Percentiles rank a stretch among this genome's conserved stretches.
These are phyloP conservation scores for Trichoderma asperellum DNA, from an alignment of 2,329 filamentous ascomycete genomes.

Conservation along the genomic window DNA sequence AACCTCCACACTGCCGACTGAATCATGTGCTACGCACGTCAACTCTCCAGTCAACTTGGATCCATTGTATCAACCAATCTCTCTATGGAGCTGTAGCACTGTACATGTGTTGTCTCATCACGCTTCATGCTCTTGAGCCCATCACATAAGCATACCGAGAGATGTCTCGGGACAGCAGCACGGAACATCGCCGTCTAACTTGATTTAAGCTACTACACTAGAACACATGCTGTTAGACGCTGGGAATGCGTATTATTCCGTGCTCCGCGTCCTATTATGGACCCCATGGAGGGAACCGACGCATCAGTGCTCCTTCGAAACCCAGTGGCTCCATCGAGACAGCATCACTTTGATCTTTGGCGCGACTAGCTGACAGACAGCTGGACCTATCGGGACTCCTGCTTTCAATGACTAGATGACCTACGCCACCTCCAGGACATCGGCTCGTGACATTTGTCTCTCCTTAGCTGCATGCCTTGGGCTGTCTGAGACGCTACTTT, in stretches of 20 bases:
- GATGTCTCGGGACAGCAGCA: neutral
- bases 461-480: constrained; percentile 10
- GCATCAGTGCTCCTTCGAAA: neutral
- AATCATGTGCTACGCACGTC: neutral
- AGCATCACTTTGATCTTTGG: neutral
- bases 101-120: neutral
- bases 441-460: neutral
- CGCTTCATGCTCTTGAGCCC: neutral
- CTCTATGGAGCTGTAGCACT: neutral
- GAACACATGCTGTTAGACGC: constrained; percentile 7
- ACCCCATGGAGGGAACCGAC: neutral
- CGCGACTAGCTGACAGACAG: constrained; percentile 1
- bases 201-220: constrained; percentile 27
- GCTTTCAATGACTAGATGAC: neutral
- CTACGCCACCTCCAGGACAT: neutral
- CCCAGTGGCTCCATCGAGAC: neutral
- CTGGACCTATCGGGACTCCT: neutral
- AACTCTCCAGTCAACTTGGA: neutral
- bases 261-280: constrained; percentile 11
- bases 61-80: neutral
- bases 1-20: neutral
- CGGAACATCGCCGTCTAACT: constrained; percentile 25
- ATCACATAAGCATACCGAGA: neutral
- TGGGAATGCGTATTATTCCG: constrained; percentile 23
- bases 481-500: neutral